Evolutionary conservation across 768 basidiomycete genomes (phyloP).

Genomic region (Mrakia gelida): DNA sequence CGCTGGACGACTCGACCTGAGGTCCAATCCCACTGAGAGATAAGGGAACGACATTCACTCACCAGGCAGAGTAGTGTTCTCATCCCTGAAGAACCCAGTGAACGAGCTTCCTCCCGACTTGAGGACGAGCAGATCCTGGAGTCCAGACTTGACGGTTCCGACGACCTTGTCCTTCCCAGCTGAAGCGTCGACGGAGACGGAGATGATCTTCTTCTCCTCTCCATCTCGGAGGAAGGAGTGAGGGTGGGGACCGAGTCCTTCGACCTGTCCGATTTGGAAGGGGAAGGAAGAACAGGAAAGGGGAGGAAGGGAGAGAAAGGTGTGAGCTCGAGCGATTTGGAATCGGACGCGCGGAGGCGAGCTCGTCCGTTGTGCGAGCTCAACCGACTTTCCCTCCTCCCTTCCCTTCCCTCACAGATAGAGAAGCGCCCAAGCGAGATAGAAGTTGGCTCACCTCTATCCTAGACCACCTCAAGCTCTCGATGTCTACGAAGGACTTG

Average conservation of each 20-base stretch:
- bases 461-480: slow-evolving; percentile 69
- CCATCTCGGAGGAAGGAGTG: slow-evolving; percentile 86
- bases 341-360: neutral
- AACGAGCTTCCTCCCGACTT: slow-evolving; percentile 87
- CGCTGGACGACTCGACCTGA: neutral
- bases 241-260: slow-evolving; percentile 53
- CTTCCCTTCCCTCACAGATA: neutral
- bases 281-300: neutral
- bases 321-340: slow-evolving; percentile 1
- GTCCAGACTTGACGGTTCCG: slow-evolving; percentile 62
- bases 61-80: slow-evolving; percentile 44
- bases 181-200: slow-evolving; percentile 56
- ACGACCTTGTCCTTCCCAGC: slow-evolving; percentile 56
- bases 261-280: slow-evolving; percentile 38
- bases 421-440: neutral
- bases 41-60: neutral
- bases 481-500: slow-evolving; percentile 39
- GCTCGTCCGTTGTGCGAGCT: neutral
- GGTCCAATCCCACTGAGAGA: neutral
- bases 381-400: neutral
- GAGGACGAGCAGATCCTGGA: slow-evolving; percentile 73
- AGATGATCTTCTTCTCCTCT: slow-evolving; percentile 73
- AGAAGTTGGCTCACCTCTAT: slow-evolving; percentile 51
- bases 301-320: neutral
- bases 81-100: slow-evolving; percentile 71